A percentile compares a stretch with the other conserved stretches of the same genome.
Conservation (phyloP, 2,329 filamentous ascomycete species). For the Aspergillus sp. region DNA sequence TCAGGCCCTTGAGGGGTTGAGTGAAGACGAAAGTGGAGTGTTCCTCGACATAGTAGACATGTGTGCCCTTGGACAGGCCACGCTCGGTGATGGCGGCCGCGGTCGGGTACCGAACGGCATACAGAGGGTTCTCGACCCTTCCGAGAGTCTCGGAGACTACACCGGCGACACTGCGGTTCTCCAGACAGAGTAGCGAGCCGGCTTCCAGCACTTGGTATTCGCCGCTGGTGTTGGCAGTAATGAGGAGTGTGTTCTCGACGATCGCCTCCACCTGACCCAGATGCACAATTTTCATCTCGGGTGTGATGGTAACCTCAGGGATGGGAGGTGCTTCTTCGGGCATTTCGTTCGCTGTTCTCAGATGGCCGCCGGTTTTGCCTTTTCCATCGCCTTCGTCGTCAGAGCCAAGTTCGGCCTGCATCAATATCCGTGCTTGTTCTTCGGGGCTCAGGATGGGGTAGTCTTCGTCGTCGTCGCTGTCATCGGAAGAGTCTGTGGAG, state of each 20-base stretch:
- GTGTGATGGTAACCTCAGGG: constrained; percentile 75
- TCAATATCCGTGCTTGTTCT: constrained; percentile 80
- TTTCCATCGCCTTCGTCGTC: constrained; percentile 71
- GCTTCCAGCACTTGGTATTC: constrained; percentile 83
- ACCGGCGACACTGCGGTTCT: constrained; percentile 74
- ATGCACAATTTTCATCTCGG: constrained; percentile 73
- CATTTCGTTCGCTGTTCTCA: constrained; percentile 81
- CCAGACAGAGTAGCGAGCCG: constrained; percentile 79
- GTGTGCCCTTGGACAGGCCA: constrained; percentile 67
- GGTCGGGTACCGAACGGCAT: constrained; percentile 75
- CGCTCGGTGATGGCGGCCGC: constrained; percentile 67
- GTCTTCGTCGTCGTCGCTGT: constrained; percentile 53
- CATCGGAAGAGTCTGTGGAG: constrained; percentile 65
- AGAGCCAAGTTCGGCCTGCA: constrained; percentile 77
- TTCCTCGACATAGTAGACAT: constrained; percentile 75
- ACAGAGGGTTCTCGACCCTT: constrained; percentile 80
- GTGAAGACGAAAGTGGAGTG: constrained; percentile 87
- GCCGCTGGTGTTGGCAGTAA: constrained; percentile 76
- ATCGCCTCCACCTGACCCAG: constrained; percentile 75
- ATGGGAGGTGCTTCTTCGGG: constrained; percentile 66
- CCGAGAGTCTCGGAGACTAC: constrained; percentile 84
- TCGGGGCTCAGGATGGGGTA: constrained; percentile 77
- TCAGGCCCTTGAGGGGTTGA: constrained; percentile 72
- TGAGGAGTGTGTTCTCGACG: constrained; percentile 75
- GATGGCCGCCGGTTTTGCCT: constrained; percentile 47